These are phyloP conservation scores for Oenanthe javanica DNA, from an alignment of 140 eudicot species.

Conservation along the genomic window DNA sequence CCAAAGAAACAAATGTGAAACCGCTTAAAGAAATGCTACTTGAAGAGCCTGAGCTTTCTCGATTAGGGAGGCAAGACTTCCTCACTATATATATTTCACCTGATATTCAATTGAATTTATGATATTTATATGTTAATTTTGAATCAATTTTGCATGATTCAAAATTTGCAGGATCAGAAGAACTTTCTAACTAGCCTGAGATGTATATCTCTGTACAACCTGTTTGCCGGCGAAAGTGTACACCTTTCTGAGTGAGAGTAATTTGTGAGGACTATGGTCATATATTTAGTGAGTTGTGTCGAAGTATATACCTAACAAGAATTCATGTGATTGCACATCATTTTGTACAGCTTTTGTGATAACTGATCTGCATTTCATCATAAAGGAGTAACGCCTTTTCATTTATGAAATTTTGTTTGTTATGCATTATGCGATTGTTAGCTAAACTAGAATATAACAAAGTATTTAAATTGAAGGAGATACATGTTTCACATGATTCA, in stretches of 20 bases:
- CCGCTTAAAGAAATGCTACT: conserved; percentile 75
- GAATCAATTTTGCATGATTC: no score
- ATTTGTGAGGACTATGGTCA: background rate
- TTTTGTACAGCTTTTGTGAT: background rate
- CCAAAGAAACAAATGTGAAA: conserved; percentile 24
- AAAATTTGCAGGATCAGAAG: background rate
- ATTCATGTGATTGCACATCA: background rate
- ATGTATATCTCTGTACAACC: background rate
- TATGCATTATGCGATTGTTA: background rate
- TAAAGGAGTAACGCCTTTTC: no score
- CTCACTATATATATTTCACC: background rate
- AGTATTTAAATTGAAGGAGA: background rate
- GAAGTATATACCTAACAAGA: background rate
- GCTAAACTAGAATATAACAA: background rate
- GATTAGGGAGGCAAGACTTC: conserved; percentile 54
- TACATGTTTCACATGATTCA: conserved; percentile 2
- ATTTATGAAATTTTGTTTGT: no score
- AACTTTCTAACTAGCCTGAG: background rate
- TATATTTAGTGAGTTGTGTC: background rate
- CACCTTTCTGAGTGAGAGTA: background rate
- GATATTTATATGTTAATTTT: no score
- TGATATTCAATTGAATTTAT: no score
- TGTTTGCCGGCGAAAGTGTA: background rate
- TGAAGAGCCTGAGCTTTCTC: conserved; percentile 71
- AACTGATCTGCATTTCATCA: background rate